Evolutionary conservation across 805 yeast genomes (phyloP).

Genomic region (Tetrapisispora nanseiensis): DNA sequence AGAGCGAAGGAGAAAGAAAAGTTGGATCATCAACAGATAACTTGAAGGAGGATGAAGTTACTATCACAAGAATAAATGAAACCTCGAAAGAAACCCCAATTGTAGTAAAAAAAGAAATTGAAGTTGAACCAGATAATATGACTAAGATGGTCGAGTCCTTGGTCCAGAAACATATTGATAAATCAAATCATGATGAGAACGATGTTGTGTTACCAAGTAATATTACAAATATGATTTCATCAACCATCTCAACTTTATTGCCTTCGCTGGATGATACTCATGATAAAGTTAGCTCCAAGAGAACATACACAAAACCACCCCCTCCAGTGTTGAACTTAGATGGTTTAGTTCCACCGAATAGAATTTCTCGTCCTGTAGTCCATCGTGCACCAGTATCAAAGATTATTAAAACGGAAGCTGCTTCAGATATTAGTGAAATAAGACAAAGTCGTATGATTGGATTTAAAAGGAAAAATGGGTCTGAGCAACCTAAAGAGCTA

Average conservation of each 20-base stretch:
- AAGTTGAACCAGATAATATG: background rate
- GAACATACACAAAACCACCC: constrained; percentile 10
- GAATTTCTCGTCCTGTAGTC: background rate
- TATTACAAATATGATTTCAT: constrained; percentile 15
- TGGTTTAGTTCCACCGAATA: constrained; percentile 23
- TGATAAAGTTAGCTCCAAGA: constrained; percentile 5
- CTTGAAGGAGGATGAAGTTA: background rate
- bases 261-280: constrained; percentile 10
- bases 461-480: background rate
- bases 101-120: background rate
- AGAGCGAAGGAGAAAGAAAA: no score
- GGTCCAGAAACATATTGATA: constrained; percentile 16
- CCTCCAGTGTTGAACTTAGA: constrained; percentile 22
- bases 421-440: background rate
- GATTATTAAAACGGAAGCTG: background rate
- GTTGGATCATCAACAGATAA: no score
- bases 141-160: constrained; percentile 12
- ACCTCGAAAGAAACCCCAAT: background rate
- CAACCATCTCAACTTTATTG: constrained; percentile 17
- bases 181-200: constrained; percentile 6
- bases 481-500: constrained; percentile 3
- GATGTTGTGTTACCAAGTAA: constrained; percentile 10
- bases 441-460: background rate
- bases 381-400: background rate
- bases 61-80: background rate